Evolutionary conservation across 371 early-diverging fungal species (phyloP), one percentile per base, ranked within the genome.

Genomic region (Mycotypha africana): DNA sequence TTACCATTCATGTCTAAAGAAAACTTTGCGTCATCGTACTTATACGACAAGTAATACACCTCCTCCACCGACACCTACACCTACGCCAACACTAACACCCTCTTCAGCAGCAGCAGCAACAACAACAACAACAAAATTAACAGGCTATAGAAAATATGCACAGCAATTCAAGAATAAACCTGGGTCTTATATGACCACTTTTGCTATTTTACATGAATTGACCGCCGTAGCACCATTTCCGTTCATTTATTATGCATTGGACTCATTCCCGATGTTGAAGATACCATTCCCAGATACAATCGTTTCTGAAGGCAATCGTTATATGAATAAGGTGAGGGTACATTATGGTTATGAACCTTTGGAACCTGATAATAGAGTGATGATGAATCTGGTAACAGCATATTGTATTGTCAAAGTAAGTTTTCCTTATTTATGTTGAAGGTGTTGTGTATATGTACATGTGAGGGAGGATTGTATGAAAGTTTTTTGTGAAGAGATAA

Each of bases 151-250:
- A 21, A 58, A 58, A 38, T 82, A 85, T 58, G 74, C 76, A 17
- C 59, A 75, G 14, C 79, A 76, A 45, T 86, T 93, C 63, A 74
- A 78, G 23, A 63, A 72, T 47, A 81, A 82, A 28, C 93, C 93
- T 1, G 88, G 80, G 23, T 83, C 87, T 35, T 86, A 92, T 62
- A 58, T 92, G 35, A 76, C 84, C 11, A 71, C 91, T 2, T 95
- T 95, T 65, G 80, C 83, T 3, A 51, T 92, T 10, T 75, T 95
- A 17, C 95, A 95, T 62, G 93, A 95, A 65, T 42, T 91, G 4
- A 95, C 95, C 0, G 95, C 93, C 10, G 64, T 95, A 38, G 67
- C 85, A 0, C 95, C 93, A 5, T 64, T 93, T 23, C 84, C 85
- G 0, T 46, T 85, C 9, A 60, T 90, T 15, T 95, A 91, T 63